Percentiles rank a stretch among this genome's conserved stretches.
phyloP scores from a whole-genome alignment of 2,329 filamentous ascomycete species.

The Dactylellina cionopaga region DNA sequence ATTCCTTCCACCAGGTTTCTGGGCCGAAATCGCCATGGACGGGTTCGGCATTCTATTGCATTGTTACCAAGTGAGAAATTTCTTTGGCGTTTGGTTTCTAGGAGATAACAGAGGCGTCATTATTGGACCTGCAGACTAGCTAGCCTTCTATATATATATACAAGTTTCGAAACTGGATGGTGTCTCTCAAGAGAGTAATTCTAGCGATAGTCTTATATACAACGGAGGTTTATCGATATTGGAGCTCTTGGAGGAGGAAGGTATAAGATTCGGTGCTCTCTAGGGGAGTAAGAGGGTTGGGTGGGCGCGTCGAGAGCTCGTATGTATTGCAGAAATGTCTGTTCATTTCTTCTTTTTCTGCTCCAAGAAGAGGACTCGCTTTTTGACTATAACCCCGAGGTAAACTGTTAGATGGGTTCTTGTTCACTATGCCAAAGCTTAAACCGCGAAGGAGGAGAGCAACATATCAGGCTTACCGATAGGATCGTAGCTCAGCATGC shows the following conservation, averaged over 20 bases:
- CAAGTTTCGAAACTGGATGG: background rate
- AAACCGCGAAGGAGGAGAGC: background rate
- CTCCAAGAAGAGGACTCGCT: slow-evolving; percentile 95
- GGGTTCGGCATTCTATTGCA: no score
- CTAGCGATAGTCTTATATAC: background rate
- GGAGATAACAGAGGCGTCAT: no score
- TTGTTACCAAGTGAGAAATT: no score
- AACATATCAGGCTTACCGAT: slow-evolving; percentile 72
- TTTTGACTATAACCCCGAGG: slow-evolving; percentile 72
- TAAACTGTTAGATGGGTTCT: background rate
- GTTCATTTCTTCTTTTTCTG: slow-evolving; percentile 73
- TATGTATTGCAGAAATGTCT: background rate
- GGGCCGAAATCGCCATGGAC: no score
- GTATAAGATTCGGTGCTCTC: background rate
- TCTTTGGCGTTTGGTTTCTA: no score
- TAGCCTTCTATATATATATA: background rate
- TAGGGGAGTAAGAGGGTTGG: background rate
- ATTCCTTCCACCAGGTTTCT: no score
- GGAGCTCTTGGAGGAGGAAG: background rate
- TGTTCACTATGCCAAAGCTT: background rate
- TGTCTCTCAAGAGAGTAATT: background rate
- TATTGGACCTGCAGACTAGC: no score
- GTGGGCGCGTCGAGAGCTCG: background rate
- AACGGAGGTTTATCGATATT: background rate
- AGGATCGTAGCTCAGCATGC: slow-evolving; percentile 98